A percentile compares a stretch with the other conserved stretches of the same genome.
Conservation (phyloP, 441 rosid genomes). For the Theobroma grandiflorum region DNA sequence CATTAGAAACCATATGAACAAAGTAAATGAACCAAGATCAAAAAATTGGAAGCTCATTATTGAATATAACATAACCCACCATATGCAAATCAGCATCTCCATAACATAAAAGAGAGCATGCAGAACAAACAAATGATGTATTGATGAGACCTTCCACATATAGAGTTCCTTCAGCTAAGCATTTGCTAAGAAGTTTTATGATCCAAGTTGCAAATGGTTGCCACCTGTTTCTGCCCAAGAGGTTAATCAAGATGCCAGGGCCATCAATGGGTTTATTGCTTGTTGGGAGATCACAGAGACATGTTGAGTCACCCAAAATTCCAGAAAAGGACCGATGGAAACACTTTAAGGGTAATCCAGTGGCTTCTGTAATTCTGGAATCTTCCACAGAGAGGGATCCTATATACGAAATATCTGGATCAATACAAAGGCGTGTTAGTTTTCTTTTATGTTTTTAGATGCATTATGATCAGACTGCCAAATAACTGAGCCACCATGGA, state of each 20-base stretch:
- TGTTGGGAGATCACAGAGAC: conserved; percentile 75
- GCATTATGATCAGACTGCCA: neutral
- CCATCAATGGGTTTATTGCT: conserved; percentile 70
- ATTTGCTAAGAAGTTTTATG: conserved; percentile 83
- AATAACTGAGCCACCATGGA: conserved; percentile 2
- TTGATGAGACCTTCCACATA: conserved; percentile 87
- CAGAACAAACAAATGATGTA: conserved; percentile 69
- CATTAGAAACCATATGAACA: conserved; percentile 34
- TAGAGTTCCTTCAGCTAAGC: conserved; percentile 92
- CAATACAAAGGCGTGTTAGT: conserved; percentile 38
- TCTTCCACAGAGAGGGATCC: conserved; percentile 52
- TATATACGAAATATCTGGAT: conserved; percentile 69
- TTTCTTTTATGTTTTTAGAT: conserved; percentile 13
- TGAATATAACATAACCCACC: conserved; percentile 56
- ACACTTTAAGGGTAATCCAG: conserved; percentile 61
- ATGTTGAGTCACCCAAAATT: conserved; percentile 59
- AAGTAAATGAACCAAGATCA: conserved; percentile 24
- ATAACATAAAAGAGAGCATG: conserved; percentile 79
- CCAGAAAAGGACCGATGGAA: conserved; percentile 69
- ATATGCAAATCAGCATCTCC: conserved; percentile 91
- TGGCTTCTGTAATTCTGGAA: conserved; percentile 39
- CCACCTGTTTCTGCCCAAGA: conserved; percentile 74
- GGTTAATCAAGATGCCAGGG: conserved; percentile 72
- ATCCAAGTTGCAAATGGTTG: conserved; percentile 84
- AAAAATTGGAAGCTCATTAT: conserved; percentile 26